Evolutionary conservation across 257 asterid genomes (phyloP), one percentile per base, ranked within the genome.

Genomic region (Primulina huaijiensis): DNA sequence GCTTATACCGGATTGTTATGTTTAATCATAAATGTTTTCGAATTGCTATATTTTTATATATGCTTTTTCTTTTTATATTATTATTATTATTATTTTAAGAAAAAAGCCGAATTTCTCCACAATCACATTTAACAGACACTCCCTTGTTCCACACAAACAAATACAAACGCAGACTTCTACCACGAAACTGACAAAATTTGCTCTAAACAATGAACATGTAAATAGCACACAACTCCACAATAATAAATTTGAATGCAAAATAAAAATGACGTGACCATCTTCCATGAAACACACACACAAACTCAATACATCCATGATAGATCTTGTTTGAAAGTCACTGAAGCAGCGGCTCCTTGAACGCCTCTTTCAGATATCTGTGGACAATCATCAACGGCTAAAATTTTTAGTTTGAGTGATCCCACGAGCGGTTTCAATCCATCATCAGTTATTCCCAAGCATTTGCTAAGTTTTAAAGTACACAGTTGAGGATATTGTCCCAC

Each of bases 341-440:
- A 72, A 71, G 80, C 76, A 17, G 95, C 96, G 66, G 83, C 87
- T 52, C 96, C 92, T 53, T 80, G 90, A 29, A 83, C 74, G 1
- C 92, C 89, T 65, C 86, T 79, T 60, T 85, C 92, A 17, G 98
- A 89, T 72, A 92, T 81, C 78, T 78, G 94, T 0, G 98, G 96
- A 64, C 98, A 89, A 74, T 82, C 92, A 62, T 88, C 94, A 31
- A 92, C 96, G n/a, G 75, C 77, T 29, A 92, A 74, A 21, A 74
- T 12, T 34, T 77, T 80, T 73, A 92, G 69, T 70, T 85, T 89
- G 70, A 74, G 75, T 7, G 87, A 75, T 37, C 89, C 91, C 0
- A 85, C 79, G 5, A 92, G 82, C 29, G 83, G 82, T 79, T 72
- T 85, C 70, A 92, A 72, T 38, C 98, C 98, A 23, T 85, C 89